Evolutionary conservation across 352 stramenopile genomes (phyloP).

Genomic region (Phytophthora quininea): DNA sequence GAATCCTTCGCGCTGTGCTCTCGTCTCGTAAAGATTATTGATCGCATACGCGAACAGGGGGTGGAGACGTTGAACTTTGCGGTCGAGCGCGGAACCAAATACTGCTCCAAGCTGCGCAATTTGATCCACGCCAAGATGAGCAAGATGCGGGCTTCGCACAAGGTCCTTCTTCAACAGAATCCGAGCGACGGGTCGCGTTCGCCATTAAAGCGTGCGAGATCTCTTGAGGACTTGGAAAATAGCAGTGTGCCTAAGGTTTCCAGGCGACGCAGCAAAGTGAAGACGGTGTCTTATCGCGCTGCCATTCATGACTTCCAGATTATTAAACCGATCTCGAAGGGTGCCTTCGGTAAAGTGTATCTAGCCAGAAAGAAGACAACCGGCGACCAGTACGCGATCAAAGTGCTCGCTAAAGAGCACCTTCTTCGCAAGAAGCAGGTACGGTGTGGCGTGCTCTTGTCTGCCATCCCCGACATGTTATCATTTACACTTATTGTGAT

Average conservation of each 20-base stretch:
- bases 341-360: conserved; percentile 90
- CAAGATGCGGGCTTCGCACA: conserved; percentile 85
- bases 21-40: conserved; percentile 78
- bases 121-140: conserved; percentile 89
- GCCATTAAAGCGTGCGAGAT: conserved; percentile 78
- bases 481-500: conserved; percentile 9
- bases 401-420: conserved; percentile 90
- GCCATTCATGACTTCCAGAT: conserved; percentile 90
- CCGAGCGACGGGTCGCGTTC: conserved; percentile 40
- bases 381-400: conserved; percentile 91
- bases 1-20: conserved; percentile 82
- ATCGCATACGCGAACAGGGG: conserved; percentile 68
- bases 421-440: conserved; percentile 91
- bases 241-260: conserved; percentile 13
- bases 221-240: conserved; percentile 70
- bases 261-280: conserved; percentile 26
- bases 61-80: conserved; percentile 50
- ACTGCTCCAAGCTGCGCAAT: conserved; percentile 60
- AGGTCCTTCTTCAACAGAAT: conserved; percentile 72
- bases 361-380: conserved; percentile 87
- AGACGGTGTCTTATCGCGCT: conserved; percentile 55
- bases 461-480: conserved; percentile 11
- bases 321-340: conserved; percentile 90
- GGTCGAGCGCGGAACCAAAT: conserved; percentile 63
- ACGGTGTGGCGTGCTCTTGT: neutral